Base-by-base conservation (phyloP, 2,329 filamentous ascomycete genomes). In the Sclerotiophoma versabilis region DNA sequence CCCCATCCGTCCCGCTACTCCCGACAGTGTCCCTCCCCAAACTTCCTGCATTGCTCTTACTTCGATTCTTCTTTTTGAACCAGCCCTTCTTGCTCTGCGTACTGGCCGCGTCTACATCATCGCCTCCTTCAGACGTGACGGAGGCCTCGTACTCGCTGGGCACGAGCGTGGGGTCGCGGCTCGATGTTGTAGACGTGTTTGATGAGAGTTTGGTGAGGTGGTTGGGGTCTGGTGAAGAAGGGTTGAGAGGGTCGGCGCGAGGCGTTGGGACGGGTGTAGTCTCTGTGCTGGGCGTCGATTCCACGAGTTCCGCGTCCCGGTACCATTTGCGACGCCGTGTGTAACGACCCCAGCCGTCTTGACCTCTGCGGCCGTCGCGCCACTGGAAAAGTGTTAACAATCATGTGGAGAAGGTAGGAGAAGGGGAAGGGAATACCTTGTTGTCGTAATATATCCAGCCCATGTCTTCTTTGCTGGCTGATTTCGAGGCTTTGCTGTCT, bases 391-490 rank as follows among this genome's bases (percentile, higher is more conserved):
- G 14, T 14, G 25, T 71, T 39, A 72, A 62, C 47, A 10, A 6
- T 33, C 5, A 4, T 33, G 23, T n/a, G 14, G 12, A 9, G 9
- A 8, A 12, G 26, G 10, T n/a, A 12, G 9, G n/a, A n/a, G 19
- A 9, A 27, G 23, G 32, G 8, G 17, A 30, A 27, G 29, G 7
- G 15, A 25, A 49, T 78, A 92, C 91, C 87, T 96, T 97, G 73
- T 93, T 98, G 70, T 99, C 95, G 71, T 97, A 99, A 75, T 95
- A 99, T 30, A 96, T 91, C 95, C 95, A 99, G 1, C 93, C 95
- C 63, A 88, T 87, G 3, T 80, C 79, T n/a, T 73, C 74, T 11
- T 66, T 69, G 7, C 70, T 69, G 11, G 57, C 64, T 6, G 63
- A 66, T 22, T 76, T 87, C 11, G 64, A 61, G 8, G 46, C 42